A percentile compares a stretch with the other conserved stretches of the same genome.
phyloP scores from a whole-genome alignment of 2,329 filamentous ascomycete species.

The Blastomyces percursus region DNA sequence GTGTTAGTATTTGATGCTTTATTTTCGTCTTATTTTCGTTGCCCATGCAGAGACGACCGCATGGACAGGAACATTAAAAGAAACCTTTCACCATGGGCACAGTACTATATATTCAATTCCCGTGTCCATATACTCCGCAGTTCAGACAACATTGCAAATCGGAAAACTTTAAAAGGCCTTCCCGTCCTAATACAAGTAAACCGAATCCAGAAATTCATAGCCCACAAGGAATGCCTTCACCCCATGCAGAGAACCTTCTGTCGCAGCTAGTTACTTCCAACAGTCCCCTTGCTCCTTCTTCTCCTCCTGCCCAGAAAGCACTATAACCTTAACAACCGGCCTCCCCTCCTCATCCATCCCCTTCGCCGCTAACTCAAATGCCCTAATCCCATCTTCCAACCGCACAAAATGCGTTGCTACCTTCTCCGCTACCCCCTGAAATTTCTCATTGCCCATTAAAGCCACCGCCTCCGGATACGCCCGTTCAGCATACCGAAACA shows the following conservation, averaged over 20 bases:
- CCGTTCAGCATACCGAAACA: constrained; percentile 44
- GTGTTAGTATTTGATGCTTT: background rate
- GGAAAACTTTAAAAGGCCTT: background rate
- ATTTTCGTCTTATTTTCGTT: background rate
- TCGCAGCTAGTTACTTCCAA: background rate
- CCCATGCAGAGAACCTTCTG: background rate
- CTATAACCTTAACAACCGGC: constrained; percentile 44
- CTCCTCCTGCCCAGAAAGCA: constrained; percentile 22
- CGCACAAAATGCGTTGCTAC: constrained; percentile 45
- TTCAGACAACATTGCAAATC: background rate
- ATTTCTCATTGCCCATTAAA: constrained; percentile 40
- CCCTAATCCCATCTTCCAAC: constrained; percentile 37
- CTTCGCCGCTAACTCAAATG: constrained; percentile 42
- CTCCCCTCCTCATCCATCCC: constrained; percentile 42
- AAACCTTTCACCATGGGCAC: background rate
- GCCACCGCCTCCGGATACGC: constrained; percentile 46
- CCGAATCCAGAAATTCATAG: background rate
- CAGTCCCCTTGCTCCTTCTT: background rate
- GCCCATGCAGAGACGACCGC: background rate
- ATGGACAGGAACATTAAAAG: background rate
- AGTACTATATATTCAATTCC: background rate
- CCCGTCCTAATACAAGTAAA: background rate
- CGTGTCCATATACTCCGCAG: background rate
- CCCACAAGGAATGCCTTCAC: background rate
- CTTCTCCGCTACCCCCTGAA: constrained; percentile 39